Evolutionary conservation across 169 alveolate genomes (phyloP), one percentile per base, ranked within the genome.

Genomic region (Eimeria praecox): DNA sequence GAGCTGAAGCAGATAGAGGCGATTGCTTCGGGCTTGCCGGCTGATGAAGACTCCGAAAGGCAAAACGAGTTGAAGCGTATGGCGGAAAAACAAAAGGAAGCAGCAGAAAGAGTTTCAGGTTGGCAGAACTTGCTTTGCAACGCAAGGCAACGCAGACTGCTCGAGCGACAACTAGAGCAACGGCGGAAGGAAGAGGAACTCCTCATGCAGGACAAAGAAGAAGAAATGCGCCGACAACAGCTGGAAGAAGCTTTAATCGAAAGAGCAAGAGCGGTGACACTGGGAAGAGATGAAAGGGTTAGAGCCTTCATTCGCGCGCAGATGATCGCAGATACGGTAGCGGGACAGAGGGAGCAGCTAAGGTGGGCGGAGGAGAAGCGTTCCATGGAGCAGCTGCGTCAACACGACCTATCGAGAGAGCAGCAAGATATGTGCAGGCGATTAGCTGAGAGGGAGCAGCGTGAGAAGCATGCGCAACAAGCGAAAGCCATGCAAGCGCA

Each of bases 251-350:
- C 0, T 56, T 6, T 38, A 87, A 62, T 62, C 9, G 82, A 87
- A 64, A 35, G 83, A 10, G 93, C 78, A 16, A 52, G 42, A 42
- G 44, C 33, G 2, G 78, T 62, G 82, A 42, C 49, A 44, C 9
- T 40, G 66, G 52, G 10, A 22, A 87, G 82, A 49, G 93, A 87
- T 62, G 93, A 87, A 33, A 56, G 62, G 56, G 12, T 87, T 9
- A 87, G 93, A 62, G 22, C 33, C n/a, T 87, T 87, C 56, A 56
- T 64, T 1, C 78, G 93, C 30, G 93, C 93, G 22, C 93, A 59
- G 49, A 87, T 87, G 93, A 40, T 87, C 16, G 93, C 93, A 4
- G 93, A 87, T 22, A 87, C 93, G 35, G 20, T 87, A 40, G 93
- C 93, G 16, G 82, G 93, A 66, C 93, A 59, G 59, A 33, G 71